These are phyloP conservation scores for Tillandsia leiboldiana DNA, from an alignment of 176 grass and related monocot species.

Conservation along the genomic window DNA sequence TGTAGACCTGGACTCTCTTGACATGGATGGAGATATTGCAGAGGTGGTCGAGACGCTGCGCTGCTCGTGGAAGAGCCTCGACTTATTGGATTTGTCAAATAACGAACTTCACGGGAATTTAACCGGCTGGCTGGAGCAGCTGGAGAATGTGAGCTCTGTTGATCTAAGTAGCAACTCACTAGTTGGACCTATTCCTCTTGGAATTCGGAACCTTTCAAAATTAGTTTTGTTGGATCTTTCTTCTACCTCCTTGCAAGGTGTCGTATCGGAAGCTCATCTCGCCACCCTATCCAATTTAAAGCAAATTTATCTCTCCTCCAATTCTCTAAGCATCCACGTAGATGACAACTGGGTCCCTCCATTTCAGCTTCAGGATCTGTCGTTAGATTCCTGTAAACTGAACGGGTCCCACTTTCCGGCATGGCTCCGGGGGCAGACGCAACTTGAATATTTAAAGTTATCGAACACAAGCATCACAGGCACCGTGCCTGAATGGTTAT, in stretches of 20 bases:
- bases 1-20: not conserved
- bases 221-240: not conserved
- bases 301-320: not conserved
- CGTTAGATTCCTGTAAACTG: constrained; percentile 6
- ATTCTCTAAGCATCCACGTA: not conserved
- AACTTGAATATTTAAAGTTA: not conserved
- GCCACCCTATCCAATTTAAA: not conserved
- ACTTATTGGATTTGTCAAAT: not conserved
- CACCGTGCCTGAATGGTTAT: constrained; percentile 18
- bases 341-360: constrained; percentile 19
- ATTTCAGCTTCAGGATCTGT: constrained; percentile 13
- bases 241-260: constrained; percentile 2
- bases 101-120: not conserved
- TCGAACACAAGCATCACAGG: constrained; percentile 12
- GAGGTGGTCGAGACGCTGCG: not conserved
- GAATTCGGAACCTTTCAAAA: not conserved
- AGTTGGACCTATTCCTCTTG: not conserved
- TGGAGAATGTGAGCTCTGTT: not conserved
- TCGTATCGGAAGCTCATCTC: not conserved
- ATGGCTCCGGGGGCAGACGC: not conserved
- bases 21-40: not conserved
- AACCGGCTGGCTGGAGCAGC: not conserved
- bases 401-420: constrained; percentile 9
- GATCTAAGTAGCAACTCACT: not conserved
- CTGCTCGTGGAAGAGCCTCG: not conserved